phyloP scores from a whole-genome alignment of 371 early-diverging fungal species.

The Dinochytrium kinnereticum region DNA sequence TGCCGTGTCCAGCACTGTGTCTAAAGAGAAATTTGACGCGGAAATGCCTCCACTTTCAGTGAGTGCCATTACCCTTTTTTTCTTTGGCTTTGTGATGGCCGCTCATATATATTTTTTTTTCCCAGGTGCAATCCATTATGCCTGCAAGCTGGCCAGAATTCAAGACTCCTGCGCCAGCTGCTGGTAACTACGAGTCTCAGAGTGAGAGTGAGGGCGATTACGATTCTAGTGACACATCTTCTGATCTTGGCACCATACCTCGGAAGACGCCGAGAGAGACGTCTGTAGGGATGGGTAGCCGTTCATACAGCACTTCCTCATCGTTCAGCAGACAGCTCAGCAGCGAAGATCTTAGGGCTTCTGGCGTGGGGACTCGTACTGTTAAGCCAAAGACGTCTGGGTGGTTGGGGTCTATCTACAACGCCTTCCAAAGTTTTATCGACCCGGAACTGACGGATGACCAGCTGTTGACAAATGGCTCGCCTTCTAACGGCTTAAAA shows the following conservation, averaged over 20 bases:
- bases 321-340: background rate
- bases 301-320: background rate
- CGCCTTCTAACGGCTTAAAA: background rate
- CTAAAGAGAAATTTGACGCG: background rate
- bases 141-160: conserved; percentile 4
- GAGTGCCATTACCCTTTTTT: background rate
- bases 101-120: background rate
- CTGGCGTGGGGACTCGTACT: background rate
- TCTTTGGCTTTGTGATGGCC: background rate
- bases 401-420: conserved; percentile 14
- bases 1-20: background rate
- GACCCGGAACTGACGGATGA: conserved; percentile 28
- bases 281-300: background rate
- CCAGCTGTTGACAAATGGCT: conserved; percentile 5
- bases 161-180: background rate
- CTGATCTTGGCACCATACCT: background rate
- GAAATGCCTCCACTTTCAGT: conserved; percentile 8
- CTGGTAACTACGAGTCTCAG: background rate
- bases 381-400: conserved; percentile 13
- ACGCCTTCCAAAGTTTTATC: conserved; percentile 19
- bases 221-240: conserved; percentile 9
- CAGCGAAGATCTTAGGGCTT: background rate
- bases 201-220: conserved; percentile 10
- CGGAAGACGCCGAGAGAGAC: background rate
- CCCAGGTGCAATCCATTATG: conserved; percentile 1